Conservation (phyloP, 2,329 filamentous ascomycete species). For the Aureobasidium vineae region DNA sequence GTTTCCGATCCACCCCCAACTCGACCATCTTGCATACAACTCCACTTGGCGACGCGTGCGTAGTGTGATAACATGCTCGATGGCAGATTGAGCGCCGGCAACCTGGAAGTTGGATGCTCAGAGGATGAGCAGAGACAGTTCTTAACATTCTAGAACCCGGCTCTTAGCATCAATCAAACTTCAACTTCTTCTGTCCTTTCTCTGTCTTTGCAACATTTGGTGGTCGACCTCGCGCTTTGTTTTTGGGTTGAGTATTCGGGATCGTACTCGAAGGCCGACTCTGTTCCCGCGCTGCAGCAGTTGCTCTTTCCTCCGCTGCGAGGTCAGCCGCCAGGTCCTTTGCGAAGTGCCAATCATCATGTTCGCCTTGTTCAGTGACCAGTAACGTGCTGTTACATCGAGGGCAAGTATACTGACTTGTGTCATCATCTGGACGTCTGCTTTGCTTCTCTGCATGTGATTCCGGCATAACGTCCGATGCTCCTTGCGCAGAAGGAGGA, state of each 20-base stretch:
- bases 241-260: slow-evolving; percentile 23
- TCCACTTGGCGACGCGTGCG: not conserved
- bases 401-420: slow-evolving; percentile 54
- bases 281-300: slow-evolving; percentile 31
- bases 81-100: not conserved
- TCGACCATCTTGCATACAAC: not conserved
- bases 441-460: slow-evolving; percentile 14
- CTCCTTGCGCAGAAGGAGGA: slow-evolving; percentile 9
- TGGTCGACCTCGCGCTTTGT: slow-evolving; percentile 45
- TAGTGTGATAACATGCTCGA: not conserved
- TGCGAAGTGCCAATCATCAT: slow-evolving; percentile 93
- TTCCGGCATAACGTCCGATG: not conserved
- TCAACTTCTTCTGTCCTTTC: slow-evolving; percentile 48
- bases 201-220: slow-evolving; percentile 37
- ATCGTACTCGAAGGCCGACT: slow-evolving; percentile 25
- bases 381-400: slow-evolving; percentile 56
- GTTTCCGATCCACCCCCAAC: not conserved
- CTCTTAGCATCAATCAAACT: slow-evolving; percentile 41
- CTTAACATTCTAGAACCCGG: not conserved
- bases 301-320: slow-evolving; percentile 59
- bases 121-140: not conserved
- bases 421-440: slow-evolving; percentile 1
- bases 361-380: slow-evolving; percentile 61
- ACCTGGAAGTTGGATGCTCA: not conserved
- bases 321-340: slow-evolving; percentile 80